phyloP scores from a whole-genome alignment of 768 basidiomycete species.

The Naematelia encephala region DNA sequence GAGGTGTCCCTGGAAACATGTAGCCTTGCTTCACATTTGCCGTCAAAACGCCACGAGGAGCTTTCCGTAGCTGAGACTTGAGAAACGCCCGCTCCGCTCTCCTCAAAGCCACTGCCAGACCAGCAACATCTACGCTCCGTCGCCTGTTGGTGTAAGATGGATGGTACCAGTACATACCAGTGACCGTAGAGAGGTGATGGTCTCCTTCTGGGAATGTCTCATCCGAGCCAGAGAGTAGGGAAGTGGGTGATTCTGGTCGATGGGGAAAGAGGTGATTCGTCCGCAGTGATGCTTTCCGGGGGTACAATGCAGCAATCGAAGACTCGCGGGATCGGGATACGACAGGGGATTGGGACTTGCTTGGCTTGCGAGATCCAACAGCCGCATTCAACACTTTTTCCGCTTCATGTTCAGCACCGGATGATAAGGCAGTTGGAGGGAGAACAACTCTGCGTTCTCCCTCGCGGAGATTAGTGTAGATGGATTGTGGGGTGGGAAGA shows the following conservation, averaged over 20 bases:
- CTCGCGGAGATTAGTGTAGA: background rate
- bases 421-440: constrained; percentile 32
- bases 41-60: constrained; percentile 1
- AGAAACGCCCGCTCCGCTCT: constrained; percentile 31
- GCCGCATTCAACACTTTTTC: constrained; percentile 32
- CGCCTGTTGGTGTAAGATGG: constrained; percentile 48
- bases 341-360: constrained; percentile 1
- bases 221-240: background rate
- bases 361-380: background rate
- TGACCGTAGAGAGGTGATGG: constrained; percentile 6
- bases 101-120: constrained; percentile 71
- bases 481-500: constrained; percentile 6
- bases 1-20: constrained; percentile 5
- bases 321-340: background rate
- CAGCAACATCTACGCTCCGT: constrained; percentile 84
- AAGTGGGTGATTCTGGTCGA: background rate
- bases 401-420: constrained; percentile 39
- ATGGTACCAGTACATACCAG: constrained; percentile 14
- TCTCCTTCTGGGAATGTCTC: constrained; percentile 4
- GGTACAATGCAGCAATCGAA: background rate
- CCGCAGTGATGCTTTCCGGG: background rate
- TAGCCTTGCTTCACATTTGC: background rate
- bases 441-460: constrained; percentile 24
- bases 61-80: constrained; percentile 57
- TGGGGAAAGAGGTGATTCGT: background rate